phyloP scores from a whole-genome alignment of 2,329 filamentous ascomycete genomes.

The Alternaria consortialis region DNA sequence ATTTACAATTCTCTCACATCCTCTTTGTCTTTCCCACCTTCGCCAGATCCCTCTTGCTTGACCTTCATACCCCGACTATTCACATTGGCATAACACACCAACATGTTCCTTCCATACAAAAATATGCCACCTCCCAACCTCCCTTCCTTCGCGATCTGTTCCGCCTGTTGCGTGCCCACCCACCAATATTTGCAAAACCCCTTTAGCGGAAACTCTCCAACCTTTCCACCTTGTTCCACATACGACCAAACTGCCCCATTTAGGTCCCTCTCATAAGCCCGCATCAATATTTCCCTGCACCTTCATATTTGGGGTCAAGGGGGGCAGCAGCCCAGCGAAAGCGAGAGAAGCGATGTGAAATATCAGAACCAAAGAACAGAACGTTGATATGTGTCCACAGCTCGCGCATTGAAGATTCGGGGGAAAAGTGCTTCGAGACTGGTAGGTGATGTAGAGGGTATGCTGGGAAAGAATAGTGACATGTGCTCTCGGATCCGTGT shows the following conservation, averaged over 20 bases:
- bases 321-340: neutral
- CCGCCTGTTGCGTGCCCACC: neutral
- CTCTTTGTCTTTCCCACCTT: neutral
- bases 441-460: neutral
- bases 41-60: neutral
- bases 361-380: slow-evolving; percentile 3
- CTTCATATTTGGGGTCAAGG: neutral
- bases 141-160: neutral
- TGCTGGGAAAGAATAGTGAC: neutral
- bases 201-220: neutral
- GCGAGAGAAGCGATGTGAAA: neutral
- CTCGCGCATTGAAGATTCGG: neutral
- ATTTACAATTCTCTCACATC: neutral
- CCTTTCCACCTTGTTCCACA: neutral
- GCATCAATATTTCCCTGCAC: neutral
- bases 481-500: neutral
- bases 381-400: slow-evolving; percentile 3
- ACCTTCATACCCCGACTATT: neutral
- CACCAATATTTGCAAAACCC: neutral
- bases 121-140: neutral
- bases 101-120: neutral
- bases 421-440: neutral
- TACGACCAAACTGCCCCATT: neutral
- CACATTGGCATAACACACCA: neutral
- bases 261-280: neutral